A percentile compares a stretch with the other conserved stretches of the same genome.
Evolutionary conservation across 2,329 filamentous ascomycete genomes (phyloP).

Genomic region (Alternaria sp.): DNA sequence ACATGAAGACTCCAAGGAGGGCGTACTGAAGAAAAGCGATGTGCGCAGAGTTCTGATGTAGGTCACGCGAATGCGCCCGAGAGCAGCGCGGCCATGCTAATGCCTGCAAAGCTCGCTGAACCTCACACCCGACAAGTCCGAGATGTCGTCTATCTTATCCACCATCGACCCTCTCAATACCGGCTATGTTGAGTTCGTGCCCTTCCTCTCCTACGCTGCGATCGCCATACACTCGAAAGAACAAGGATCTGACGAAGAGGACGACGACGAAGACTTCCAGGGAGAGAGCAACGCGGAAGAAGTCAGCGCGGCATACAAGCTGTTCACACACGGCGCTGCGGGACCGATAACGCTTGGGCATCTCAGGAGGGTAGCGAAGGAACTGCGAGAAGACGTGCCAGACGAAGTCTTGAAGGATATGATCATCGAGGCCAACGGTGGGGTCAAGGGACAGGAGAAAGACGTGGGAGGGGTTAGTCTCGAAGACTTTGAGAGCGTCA

Average conservation of each 20-base stretch:
- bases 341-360: constrained; percentile 80
- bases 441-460: constrained; percentile 63
- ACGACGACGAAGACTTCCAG: constrained; percentile 45
- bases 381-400: constrained; percentile 81
- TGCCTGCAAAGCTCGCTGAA: constrained; percentile 72
- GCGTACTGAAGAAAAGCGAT: constrained; percentile 52
- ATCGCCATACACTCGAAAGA: constrained; percentile 71
- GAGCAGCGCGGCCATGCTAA: constrained; percentile 5
- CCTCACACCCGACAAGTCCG: constrained; percentile 68
- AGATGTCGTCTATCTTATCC: constrained; percentile 77
- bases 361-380: constrained; percentile 76
- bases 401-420: constrained; percentile 90
- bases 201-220: constrained; percentile 87
- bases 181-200: constrained; percentile 77
- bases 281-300: constrained; percentile 61
- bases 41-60: constrained; percentile 61
- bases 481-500: constrained; percentile 85
- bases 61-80: constrained; percentile 1
- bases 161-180: constrained; percentile 83
- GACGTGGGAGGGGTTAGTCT: constrained; percentile 69
- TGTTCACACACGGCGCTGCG: constrained; percentile 70
- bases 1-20: constrained; percentile 69
- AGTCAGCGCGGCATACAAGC: constrained; percentile 78
- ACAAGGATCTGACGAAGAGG: constrained; percentile 48
- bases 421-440: constrained; percentile 92